These are phyloP conservation scores for Populus trichocarpa DNA, from an alignment of 441 rosid species.

Conservation along the genomic window DNA sequence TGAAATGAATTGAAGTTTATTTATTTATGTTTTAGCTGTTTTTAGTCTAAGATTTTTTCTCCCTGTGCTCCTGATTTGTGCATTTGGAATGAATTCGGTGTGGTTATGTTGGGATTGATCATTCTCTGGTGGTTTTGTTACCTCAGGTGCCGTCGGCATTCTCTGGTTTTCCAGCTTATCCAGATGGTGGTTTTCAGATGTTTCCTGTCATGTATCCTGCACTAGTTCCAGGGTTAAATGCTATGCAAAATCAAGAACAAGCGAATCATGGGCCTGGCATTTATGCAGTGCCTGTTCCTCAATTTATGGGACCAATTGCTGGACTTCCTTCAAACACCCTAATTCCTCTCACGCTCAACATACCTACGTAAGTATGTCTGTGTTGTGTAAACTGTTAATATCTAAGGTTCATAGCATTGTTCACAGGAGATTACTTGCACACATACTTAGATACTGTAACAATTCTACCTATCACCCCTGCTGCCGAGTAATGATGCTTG, in stretches of 20 bases:
- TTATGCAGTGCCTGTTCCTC: constrained; percentile 78
- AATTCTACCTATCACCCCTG: background rate
- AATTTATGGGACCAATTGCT: constrained; percentile 48
- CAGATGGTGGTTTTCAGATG: constrained; percentile 51
- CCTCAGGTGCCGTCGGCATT: constrained; percentile 43
- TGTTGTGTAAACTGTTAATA: background rate
- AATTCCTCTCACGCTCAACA: constrained; percentile 77
- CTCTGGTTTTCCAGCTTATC: constrained; percentile 38
- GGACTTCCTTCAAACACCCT: constrained; percentile 74
- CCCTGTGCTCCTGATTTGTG: background rate
- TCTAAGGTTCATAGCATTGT: background rate
- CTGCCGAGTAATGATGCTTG: background rate
- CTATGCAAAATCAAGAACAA: constrained; percentile 51
- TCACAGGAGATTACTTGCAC: background rate
- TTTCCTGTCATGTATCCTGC: constrained; percentile 67
- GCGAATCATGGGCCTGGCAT: constrained; percentile 69
- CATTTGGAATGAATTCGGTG: background rate
- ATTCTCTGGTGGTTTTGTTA: background rate
- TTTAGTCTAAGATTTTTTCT: background rate
- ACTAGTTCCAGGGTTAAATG: constrained; percentile 39
- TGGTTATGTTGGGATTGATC: background rate
- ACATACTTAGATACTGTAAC: background rate
- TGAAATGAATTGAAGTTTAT: background rate
- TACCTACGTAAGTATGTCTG: constrained; percentile 69
- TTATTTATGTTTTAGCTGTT: background rate